Conservation (phyloP, 805 yeast genomes). For the Saturnispora silvae region DNA sequence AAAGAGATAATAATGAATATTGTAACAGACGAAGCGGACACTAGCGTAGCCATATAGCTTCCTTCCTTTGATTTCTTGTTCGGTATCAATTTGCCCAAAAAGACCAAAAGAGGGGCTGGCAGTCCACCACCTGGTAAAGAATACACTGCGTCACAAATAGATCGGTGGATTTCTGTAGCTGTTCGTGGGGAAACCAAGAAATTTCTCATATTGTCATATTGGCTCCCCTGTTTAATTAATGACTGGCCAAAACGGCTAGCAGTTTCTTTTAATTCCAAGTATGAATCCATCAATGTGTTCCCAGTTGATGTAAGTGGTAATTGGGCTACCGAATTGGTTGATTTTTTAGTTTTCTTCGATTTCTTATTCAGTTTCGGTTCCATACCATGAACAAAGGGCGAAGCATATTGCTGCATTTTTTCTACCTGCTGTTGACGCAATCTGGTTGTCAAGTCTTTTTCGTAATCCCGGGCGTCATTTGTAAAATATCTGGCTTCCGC, state of each 20-base stretch:
- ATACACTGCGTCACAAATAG: conserved; percentile 1
- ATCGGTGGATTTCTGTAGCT: conserved; percentile 8
- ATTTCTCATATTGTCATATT: neutral
- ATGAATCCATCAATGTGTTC: neutral
- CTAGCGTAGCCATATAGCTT: conserved; percentile 7
- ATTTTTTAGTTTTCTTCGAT: neutral
- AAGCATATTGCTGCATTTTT: conserved; percentile 10
- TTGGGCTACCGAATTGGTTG: neutral
- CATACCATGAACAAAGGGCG: conserved; percentile 11
- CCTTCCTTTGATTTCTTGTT: conserved; percentile 4
- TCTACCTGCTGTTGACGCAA: conserved; percentile 2
- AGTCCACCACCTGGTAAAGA: conserved; percentile 7
- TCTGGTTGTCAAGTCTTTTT: neutral
- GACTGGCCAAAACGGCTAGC: too few relatives aligned
- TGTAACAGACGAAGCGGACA: conserved; percentile 1
- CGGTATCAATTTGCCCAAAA: conserved; percentile 8
- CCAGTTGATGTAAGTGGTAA: neutral
- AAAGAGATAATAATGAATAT: conserved; percentile 1
- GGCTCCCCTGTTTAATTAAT: neutral
- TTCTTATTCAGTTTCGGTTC: neutral
- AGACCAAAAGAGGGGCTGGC: conserved; percentile 3
- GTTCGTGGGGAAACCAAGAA: conserved; percentile 5
- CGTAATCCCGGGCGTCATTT: neutral
- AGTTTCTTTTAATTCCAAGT: neutral
- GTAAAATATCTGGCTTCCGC: neutral